Conservation (phyloP, 2,329 filamentous ascomycete species). For the Paraphaeosphaeria sporulosa region DNA sequence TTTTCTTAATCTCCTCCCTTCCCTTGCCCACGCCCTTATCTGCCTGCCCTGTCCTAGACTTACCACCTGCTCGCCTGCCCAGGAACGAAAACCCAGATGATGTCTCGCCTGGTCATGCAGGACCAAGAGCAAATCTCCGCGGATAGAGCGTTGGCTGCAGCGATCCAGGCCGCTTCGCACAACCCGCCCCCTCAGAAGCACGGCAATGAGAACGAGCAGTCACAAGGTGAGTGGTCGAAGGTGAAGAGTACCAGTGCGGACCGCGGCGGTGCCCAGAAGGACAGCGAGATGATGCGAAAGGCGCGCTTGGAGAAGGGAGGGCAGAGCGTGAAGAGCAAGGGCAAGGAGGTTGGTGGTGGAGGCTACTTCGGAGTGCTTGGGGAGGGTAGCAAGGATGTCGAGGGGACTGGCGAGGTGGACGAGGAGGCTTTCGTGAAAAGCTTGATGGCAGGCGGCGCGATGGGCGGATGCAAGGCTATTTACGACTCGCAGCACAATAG, state of each 20-base stretch:
- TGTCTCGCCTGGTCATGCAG: slow-evolving; percentile 15
- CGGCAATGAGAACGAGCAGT: not conserved
- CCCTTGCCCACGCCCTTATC: not conserved
- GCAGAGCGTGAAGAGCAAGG: not conserved
- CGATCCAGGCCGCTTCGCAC: not conserved
- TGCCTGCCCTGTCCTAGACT: not conserved
- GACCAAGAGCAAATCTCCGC: slow-evolving; percentile 1
- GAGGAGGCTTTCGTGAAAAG: not conserved
- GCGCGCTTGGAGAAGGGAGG: not conserved
- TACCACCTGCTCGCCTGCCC: not conserved
- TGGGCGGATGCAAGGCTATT: not conserved
- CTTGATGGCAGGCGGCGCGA: not conserved
- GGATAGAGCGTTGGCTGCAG: not conserved
- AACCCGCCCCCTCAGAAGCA: not conserved
- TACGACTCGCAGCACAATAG: not conserved
- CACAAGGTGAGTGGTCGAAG: not conserved
- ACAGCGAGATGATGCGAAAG: not conserved
- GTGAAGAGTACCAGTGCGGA: not conserved
- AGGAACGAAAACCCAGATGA: slow-evolving; percentile 15
- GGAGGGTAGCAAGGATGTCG: not conserved
- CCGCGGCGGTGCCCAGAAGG: not conserved
- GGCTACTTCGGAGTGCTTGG: not conserved
- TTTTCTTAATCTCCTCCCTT: not conserved
- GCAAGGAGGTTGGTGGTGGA: not conserved
- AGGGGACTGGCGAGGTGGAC: not conserved